Conservation (phyloP, 352 stramenopile genomes). For the Discostella stelligera region DNA sequence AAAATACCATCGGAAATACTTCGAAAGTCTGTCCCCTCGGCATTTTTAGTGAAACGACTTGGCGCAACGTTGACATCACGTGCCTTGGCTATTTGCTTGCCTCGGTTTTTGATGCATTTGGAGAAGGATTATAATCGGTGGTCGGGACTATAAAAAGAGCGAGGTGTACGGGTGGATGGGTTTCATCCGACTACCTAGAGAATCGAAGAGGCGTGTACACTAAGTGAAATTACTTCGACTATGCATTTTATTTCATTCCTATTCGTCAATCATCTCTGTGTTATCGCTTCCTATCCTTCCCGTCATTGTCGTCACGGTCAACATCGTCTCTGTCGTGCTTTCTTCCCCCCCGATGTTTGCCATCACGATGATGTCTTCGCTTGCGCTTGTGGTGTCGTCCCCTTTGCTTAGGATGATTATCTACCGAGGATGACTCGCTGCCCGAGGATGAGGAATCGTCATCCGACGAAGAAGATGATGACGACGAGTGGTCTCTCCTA, state of each 20-base stretch:
- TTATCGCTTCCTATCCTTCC: slow-evolving; percentile 17
- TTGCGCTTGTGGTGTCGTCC: slow-evolving; percentile 28
- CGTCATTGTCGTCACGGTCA: slow-evolving; percentile 18
- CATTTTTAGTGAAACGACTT: slow-evolving; percentile 51
- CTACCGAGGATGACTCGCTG: not conserved
- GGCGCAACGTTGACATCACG: slow-evolving; percentile 46
- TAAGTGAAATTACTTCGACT: not conserved
- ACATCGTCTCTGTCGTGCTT: slow-evolving; percentile 13
- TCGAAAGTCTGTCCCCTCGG: slow-evolving; percentile 37
- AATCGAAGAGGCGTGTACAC: not conserved
- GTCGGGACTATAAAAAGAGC: slow-evolving; percentile 20
- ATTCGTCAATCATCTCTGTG: slow-evolving; percentile 11
- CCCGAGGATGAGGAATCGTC: not conserved
- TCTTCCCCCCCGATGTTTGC: slow-evolving; percentile 8
- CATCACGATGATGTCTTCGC: slow-evolving; percentile 23
- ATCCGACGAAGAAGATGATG: slow-evolving; percentile 30
- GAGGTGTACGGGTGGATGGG: not conserved
- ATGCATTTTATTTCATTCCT: not conserved
- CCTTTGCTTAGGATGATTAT: slow-evolving; percentile 20
- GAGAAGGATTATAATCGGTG: slow-evolving; percentile 52
- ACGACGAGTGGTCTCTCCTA: slow-evolving; percentile 33
- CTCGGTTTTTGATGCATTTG: slow-evolving; percentile 52
- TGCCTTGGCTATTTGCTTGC: slow-evolving; percentile 49
- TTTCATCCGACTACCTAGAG: too few relatives aligned
- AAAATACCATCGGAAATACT: slow-evolving; percentile 44